Conservation (phyloP, 1,139 yeast genomes). For the Suhomyces anneliseae region DNA sequence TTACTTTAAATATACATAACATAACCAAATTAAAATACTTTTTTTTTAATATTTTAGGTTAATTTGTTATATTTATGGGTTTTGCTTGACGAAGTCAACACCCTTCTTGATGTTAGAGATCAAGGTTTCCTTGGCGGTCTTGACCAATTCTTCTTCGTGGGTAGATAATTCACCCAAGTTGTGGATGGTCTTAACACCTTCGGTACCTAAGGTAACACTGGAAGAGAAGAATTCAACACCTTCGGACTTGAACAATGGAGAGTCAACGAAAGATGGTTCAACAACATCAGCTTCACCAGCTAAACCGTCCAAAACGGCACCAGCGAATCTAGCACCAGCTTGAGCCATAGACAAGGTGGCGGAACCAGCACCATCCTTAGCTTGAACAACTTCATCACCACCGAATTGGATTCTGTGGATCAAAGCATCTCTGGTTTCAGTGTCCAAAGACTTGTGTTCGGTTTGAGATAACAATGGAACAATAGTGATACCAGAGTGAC, state of each 20-base stretch:
- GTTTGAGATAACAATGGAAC: conserved; percentile 82
- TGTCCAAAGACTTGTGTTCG: conserved; percentile 47
- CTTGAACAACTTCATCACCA: conserved; percentile 95
- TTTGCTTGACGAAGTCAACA: conserved; percentile 53
- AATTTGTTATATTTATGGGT: conserved; percentile 34
- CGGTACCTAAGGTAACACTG: conserved; percentile 58
- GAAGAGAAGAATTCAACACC: conserved; percentile 62
- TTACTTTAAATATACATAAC: too few relatives aligned
- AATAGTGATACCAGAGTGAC: conserved; percentile 95
- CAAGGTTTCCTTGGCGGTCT: conserved; percentile 56
- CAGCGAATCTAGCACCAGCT: conserved; percentile 83
- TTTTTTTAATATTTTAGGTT: too few relatives aligned
- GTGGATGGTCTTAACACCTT: conserved; percentile 60
- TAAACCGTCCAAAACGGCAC: conserved; percentile 58
- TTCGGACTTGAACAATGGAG: conserved; percentile 37
- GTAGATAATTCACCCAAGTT: conserved; percentile 51
- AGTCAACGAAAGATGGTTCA: conserved; percentile 54
- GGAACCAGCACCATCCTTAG: conserved; percentile 92
- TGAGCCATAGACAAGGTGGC: conserved; percentile 97
- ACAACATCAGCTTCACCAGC: conserved; percentile 50
- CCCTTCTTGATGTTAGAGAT: conserved; percentile 60
- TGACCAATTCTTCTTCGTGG: conserved; percentile 60
- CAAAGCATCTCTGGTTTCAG: conserved; percentile 63
- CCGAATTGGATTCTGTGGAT: conserved; percentile 92
- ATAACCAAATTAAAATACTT: too few relatives aligned